Evolutionary conservation across 1,284 basidiomycete species (phyloP), one percentile per base, ranked within the genome.

Genomic region (Schizophyllum amplum): DNA sequence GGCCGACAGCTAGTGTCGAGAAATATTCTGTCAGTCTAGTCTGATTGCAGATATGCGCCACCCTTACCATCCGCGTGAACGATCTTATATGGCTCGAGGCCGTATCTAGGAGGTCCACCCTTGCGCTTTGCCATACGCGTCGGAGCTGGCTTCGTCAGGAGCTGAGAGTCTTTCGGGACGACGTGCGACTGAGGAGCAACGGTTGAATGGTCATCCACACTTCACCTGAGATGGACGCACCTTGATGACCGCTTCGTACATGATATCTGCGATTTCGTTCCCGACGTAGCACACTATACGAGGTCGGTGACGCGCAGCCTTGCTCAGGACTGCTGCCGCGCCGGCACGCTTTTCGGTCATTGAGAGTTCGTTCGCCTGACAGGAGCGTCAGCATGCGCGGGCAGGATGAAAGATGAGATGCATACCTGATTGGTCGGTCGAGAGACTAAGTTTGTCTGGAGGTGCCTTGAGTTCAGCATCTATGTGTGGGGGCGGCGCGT

Each of bases 271-370:
- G 26, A 91, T 90, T 33, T 77, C 79, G 57, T 88, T 79, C 0
- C 89, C 89, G 4, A 90, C 83, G 63, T 90, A 88, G 62, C 86
- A 87, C 0, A 89, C 77, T 4, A 87, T 71, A 1, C 72, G 72
- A 0, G 89, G 89, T 1, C 75, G 75, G 59, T 75, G 74, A n/a
- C 62, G 67, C 0, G 69, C 62, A 24, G 92, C 69, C 65, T 90
- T 92, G 4, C 59, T 60, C 0, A 89, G 71, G 4, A 93, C 71
- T 0, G 62, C 55, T 0, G 77, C 75, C 0, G 83, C 82, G 4
- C 74, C 70, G 0, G 72, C 69, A 0, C 68, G 65, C 69, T 82
- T 80, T 65, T 89, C 87, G 1, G 69, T 62, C 3, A 65, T 67
- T 0, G 80, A 81, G 0, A 88, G 71, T 59, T 88, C 85, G n/a